Conservation (phyloP, 768 basidiomycete genomes). For the Obba rivulosa region DNA sequence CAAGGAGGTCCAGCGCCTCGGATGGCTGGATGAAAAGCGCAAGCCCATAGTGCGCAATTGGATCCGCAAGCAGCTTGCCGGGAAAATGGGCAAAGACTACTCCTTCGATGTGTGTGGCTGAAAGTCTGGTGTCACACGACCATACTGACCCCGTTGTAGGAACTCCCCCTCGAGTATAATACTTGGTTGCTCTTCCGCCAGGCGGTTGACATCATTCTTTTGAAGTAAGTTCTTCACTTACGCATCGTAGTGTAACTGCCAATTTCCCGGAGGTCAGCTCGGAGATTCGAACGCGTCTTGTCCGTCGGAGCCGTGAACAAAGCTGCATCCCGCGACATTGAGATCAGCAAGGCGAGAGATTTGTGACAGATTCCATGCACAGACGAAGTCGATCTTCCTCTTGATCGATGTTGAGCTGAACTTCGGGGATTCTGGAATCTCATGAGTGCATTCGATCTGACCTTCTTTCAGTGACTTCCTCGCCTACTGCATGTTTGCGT, state of each 20-base stretch:
- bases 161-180: conserved; percentile 90
- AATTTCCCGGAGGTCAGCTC: no score
- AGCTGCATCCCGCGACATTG: no score
- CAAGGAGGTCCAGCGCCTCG: conserved; percentile 64
- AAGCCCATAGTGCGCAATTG: conserved; percentile 64
- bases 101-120: conserved; percentile 71
- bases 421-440: no score
- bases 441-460: no score
- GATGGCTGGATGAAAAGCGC: conserved; percentile 82
- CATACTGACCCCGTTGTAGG: conserved; percentile 35
- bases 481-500: conserved; percentile 92
- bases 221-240: conserved; percentile 61
- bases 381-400: no score
- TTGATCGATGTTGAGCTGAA: no score
- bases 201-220: conserved; percentile 90
- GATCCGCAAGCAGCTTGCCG: conserved; percentile 81
- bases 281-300: no score
- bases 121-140: conserved; percentile 5
- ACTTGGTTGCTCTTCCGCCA: conserved; percentile 96
- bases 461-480: conserved; percentile 70
- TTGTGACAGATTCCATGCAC: no score
- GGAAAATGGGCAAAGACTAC: conserved; percentile 94
- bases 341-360: no score
- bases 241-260: neutral
- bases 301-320: no score